Base-by-base conservation (phyloP, 306 rosid genomes). In the Cicer bijugum region DNA sequence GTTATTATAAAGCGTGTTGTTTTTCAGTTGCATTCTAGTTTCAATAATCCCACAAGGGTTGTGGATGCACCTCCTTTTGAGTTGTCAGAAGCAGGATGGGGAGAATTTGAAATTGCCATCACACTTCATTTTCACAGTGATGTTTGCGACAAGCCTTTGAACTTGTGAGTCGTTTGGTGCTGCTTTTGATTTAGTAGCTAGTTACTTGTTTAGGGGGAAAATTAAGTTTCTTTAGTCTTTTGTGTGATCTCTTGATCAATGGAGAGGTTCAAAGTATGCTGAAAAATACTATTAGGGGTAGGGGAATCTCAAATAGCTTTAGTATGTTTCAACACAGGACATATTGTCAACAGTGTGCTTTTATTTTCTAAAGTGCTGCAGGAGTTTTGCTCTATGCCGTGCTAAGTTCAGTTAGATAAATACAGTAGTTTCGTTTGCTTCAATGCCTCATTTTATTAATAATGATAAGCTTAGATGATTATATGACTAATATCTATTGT, bases 11-110 rank as follows among this genome's bases (percentile, higher is more conserved):
- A 85, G 82, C 89, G 86, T 11, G 92, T 44, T 72, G 92, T 89
- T 82, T 89, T 91, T 83, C 94, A 91, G 91, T 77, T 91, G 82
- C 97, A 89, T 84, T 75, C 95, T 42, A 91, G 95, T 89, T 91
- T 91, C 86, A 87, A 83, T 43, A 91, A 86, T 78, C 97, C 95
- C 46, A 87, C 88, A 45, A 82, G 92, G 78, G 83, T 86, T 72
- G 66, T 91, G 62, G 95, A 91, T 64, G 51, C 95, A 4, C 91
- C 97, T 0, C 97, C 97, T 23, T 91, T 91, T 62, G 97, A 91
- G 76, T 61, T 91, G 72, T 91, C 97, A 1, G 97, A 91, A 74
- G 51, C 89, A 35, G 97, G 97, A 71, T 91, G 97, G 95, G 95
- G 95, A 19, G 95, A 91, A 84, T 89, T 91, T 76, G 95, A 91